Evolutionary conservation across 108 stramenopile genomes (phyloP), one percentile per base, ranked within the genome.

Genomic region (Skeletonema grethae): DNA sequence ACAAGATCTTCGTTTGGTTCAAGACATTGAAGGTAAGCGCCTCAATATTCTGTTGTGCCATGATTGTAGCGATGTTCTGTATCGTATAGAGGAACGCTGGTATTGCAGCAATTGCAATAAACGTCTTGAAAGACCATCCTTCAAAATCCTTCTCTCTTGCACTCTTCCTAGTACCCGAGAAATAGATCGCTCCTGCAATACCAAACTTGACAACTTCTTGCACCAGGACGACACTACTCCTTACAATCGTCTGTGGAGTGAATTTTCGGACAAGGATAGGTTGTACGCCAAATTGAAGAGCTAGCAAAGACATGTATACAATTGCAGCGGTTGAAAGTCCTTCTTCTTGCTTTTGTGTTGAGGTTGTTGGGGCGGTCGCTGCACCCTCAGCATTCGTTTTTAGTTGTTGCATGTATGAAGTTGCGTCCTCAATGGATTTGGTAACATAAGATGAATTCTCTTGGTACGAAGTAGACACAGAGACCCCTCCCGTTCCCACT

Each of bases 1-100:
- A 87, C 20, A 97, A 56, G 9, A 91, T 96, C 70, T 97, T 97
- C n/a, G 94, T 96, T 69, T 97, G 96, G 75, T 95, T 96, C 10
- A 96, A 85, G 20, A 95, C 85, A 71, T 93, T 93, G 84, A 84
- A 96, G 5, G 88, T 90, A 12, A 96, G 81, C 5, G 91, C 82
- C 39, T 88, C 83, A 8, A 96, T 74, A 59, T 89, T 79, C 56
- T 86, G 85, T 56, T 94, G 91, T 9, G 91, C 90, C 62, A 86
- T 68, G 41, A 94, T 82, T 25, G 76, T 65, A 13, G 87, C 85
- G 24, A 87, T 62, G 65, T 94, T 96, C 63, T 96, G 95, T 7
- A 96, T 58, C 16, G 88, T 75, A 66, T 93, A 96, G 32, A 91
- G 72, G 18, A 78, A 57, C 7, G 92, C 85, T 3, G 95, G 95